A percentile compares a stretch with the other conserved stretches of the same genome.
phyloP scores from a whole-genome alignment of 495 filamentous ascomycete species.

The Penicillium arizonense region DNA sequence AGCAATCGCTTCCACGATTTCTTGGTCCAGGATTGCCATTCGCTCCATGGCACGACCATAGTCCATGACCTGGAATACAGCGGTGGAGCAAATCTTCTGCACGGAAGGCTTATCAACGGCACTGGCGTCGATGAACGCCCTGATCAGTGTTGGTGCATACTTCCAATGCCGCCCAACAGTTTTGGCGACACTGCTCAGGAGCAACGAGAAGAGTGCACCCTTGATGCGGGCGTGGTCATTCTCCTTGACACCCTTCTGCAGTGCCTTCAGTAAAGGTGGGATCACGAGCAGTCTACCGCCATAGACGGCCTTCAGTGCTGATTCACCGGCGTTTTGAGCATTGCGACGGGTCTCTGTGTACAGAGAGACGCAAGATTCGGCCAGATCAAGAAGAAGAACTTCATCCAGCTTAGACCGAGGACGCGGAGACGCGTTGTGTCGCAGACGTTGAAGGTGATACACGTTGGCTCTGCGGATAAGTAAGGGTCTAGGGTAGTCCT shows the following conservation, averaged over 20 bases:
- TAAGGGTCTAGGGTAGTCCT: slow-evolving; percentile 86
- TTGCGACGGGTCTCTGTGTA: slow-evolving; percentile 95
- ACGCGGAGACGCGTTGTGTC: slow-evolving; percentile 87
- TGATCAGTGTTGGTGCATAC: slow-evolving; percentile 81
- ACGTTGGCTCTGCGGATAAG: slow-evolving; percentile 88
- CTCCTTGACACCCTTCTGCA: slow-evolving; percentile 78
- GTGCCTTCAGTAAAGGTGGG: slow-evolving; percentile 73
- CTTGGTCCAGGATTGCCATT: slow-evolving; percentile 81
- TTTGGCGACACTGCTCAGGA: slow-evolving; percentile 87
- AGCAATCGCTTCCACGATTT: slow-evolving; percentile 68
- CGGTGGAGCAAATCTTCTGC: slow-evolving; percentile 80
- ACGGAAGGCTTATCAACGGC: slow-evolving; percentile 91
- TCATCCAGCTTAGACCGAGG: slow-evolving; percentile 83
- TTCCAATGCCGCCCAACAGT: slow-evolving; percentile 89
- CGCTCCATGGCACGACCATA: slow-evolving; percentile 82
- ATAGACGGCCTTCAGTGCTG: slow-evolving; percentile 87
- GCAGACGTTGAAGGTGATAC: slow-evolving; percentile 88
- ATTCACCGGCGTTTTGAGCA: slow-evolving; percentile 88
- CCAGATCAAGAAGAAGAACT: slow-evolving; percentile 79
- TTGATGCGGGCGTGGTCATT: slow-evolving; percentile 89
- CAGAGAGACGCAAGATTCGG: slow-evolving; percentile 84
- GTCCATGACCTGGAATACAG: slow-evolving; percentile 83
- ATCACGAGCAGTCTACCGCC: slow-evolving; percentile 86
- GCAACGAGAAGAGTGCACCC: slow-evolving; percentile 82
- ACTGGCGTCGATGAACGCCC: slow-evolving; percentile 83